phyloP scores from a whole-genome alignment of 2,329 filamentous ascomycete genomes.

The Blastomyces emzantsi region DNA sequence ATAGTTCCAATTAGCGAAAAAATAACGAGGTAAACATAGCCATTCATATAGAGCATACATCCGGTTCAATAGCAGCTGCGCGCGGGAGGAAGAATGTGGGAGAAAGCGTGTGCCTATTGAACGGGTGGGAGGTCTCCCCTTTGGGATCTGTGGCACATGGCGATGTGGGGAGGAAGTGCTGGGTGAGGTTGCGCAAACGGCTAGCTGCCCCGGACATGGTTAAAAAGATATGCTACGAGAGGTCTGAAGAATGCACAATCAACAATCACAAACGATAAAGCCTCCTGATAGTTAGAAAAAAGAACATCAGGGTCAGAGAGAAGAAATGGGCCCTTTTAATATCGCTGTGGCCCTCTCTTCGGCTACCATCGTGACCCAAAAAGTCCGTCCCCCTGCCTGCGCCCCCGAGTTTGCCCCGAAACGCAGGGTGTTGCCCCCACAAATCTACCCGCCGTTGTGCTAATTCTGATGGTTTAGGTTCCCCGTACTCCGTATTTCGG shows the following conservation, averaged over 20 bases:
- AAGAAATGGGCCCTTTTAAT: constrained; percentile 1
- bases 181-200: constrained; percentile 25
- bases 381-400: neutral
- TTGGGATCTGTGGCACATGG: constrained; percentile 17
- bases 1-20: constrained; percentile 3
- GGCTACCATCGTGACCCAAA: neutral
- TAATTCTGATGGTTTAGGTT: neutral
- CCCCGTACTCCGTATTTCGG: neutral
- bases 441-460: neutral
- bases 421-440: neutral
- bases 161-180: constrained; percentile 25
- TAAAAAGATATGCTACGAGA: neutral
- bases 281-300: neutral
- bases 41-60: constrained; percentile 38
- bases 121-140: constrained; percentile 22
- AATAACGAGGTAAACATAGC: neutral
- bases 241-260: neutral
- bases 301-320: neutral
- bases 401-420: constrained; percentile 2
- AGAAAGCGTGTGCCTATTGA: constrained; percentile 52
- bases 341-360: neutral
- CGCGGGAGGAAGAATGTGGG: constrained; percentile 82
- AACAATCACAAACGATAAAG: neutral
- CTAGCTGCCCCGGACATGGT: constrained; percentile 23
- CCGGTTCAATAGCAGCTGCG: constrained; percentile 77